Evolutionary conservation across 352 stramenopile genomes (phyloP).

Genomic region (Peronosclerospora sorghi): DNA sequence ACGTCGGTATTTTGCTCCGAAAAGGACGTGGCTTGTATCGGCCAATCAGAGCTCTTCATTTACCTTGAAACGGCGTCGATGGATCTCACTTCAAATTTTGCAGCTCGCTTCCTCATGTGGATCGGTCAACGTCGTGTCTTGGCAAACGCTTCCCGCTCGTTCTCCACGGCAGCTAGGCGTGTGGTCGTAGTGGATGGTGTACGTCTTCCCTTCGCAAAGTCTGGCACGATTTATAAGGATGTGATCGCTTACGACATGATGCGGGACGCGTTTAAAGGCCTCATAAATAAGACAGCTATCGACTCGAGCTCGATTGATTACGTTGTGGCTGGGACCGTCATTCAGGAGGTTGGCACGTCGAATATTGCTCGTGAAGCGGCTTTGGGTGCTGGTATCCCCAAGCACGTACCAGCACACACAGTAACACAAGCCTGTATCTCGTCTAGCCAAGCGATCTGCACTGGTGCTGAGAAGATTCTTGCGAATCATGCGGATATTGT

Average conservation of each 20-base stretch:
- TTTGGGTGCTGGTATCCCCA: conserved; percentile 93
- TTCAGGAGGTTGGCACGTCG: conserved; percentile 94
- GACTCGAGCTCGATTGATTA: conserved; percentile 95
- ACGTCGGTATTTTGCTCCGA: conserved; percentile 6
- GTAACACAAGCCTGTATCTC: conserved; percentile 95
- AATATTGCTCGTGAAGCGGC: conserved; percentile 96
- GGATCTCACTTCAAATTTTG: conserved; percentile 22
- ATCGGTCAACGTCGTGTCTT: conserved; percentile 10
- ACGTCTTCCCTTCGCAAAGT: conserved; percentile 92
- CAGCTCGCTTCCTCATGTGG: conserved; percentile 14
- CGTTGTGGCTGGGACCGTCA: conserved; percentile 93
- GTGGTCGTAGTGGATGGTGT: conserved; percentile 92
- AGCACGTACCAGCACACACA: conserved; percentile 91
- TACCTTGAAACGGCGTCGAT: conserved; percentile 3
- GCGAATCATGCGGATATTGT: conserved; percentile 92
- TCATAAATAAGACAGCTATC: conserved; percentile 92
- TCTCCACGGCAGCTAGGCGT: conserved; percentile 33
- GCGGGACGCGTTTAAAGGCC: conserved; percentile 90
- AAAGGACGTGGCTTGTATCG: conserved; percentile 9
- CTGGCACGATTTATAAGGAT: conserved; percentile 94
- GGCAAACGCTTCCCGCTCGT: conserved; percentile 18
- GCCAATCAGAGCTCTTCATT: conserved; percentile 8
- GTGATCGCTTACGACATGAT: conserved; percentile 95
- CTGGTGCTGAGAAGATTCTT: conserved; percentile 93
- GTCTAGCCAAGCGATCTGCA: conserved; percentile 90